Evolutionary conservation across 768 basidiomycete genomes (phyloP).

Genomic region (Podaxis sp.): DNA sequence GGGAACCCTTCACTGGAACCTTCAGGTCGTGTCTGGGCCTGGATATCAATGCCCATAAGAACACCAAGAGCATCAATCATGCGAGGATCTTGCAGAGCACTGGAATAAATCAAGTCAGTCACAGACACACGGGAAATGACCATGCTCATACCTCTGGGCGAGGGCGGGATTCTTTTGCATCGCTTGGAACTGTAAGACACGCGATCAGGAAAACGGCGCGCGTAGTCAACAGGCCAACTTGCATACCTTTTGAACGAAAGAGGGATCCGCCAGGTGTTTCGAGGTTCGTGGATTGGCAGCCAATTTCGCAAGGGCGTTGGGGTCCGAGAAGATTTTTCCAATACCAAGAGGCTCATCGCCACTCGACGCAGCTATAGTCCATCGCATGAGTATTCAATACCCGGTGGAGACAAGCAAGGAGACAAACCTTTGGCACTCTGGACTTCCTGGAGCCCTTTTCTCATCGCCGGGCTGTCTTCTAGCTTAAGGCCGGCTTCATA

Average conservation of each 20-base stretch:
- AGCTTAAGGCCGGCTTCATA: constrained; percentile 81
- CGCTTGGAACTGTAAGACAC: constrained; percentile 47
- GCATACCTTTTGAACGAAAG: constrained; percentile 70
- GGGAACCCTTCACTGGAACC: constrained; percentile 69
- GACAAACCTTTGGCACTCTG: constrained; percentile 73
- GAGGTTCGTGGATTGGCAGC: constrained; percentile 84
- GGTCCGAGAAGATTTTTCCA: constrained; percentile 79
- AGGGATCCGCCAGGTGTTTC: constrained; percentile 79
- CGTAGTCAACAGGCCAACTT: constrained; percentile 8
- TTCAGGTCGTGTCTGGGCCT: constrained; percentile 80
- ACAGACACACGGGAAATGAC: not conserved
- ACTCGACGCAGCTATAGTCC: constrained; percentile 33
- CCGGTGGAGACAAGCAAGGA: not conserved
- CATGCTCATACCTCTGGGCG: constrained; percentile 45
- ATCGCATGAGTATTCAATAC: constrained; percentile 9
- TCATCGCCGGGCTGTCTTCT: constrained; percentile 79
- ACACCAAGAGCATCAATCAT: constrained; percentile 95
- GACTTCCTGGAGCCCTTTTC: constrained; percentile 89
- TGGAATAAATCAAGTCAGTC: constrained; percentile 20
- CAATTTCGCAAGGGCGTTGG: constrained; percentile 78
- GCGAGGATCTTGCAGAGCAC: constrained; percentile 75
- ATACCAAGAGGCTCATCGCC: constrained; percentile 57
- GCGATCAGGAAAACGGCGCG: constrained; percentile 12
- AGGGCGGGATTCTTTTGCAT: constrained; percentile 69
- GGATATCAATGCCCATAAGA: constrained; percentile 90